These are phyloP conservation scores for Physaria fendleri DNA, from an alignment of 345 rosid genomes.

Conservation along the genomic window DNA sequence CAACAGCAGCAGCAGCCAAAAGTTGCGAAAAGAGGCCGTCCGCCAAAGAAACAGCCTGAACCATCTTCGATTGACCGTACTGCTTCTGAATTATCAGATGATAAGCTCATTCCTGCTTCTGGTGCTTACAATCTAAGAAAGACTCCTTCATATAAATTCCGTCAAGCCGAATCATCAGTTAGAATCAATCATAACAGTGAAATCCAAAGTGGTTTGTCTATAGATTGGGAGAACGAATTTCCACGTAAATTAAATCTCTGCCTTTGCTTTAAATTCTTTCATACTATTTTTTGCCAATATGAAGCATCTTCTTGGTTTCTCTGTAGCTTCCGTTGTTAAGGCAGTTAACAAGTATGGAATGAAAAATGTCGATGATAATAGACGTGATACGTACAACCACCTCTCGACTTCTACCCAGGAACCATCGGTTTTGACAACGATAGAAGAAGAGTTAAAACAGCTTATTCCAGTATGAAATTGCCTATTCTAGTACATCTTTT, in stretches of 20 bases:
- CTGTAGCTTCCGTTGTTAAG: constrained; percentile 86
- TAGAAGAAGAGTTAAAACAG: constrained; percentile 65
- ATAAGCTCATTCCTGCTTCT: constrained; percentile 50
- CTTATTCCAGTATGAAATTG: constrained; percentile 54
- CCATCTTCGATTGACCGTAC: constrained; percentile 46
- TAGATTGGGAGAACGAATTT: constrained; percentile 92
- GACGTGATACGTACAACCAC: constrained; percentile 62
- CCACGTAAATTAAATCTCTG: constrained; percentile 45
- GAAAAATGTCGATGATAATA: constrained; percentile 76
- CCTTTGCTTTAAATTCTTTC: constrained; percentile 2
- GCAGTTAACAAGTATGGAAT: constrained; percentile 77
- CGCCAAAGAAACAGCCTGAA: constrained; percentile 54
- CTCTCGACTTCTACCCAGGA: constrained; percentile 34
- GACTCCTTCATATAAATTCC: constrained; percentile 39
- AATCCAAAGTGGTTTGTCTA: constrained; percentile 39
- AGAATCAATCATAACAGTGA: constrained; percentile 53
- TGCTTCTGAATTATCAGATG: constrained; percentile 61
- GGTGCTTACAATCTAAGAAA: constrained; percentile 66
- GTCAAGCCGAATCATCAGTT: constrained; percentile 48
- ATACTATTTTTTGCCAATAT: not conserved
- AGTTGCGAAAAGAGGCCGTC: constrained; percentile 39
- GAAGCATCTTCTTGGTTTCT: constrained; percentile 11
- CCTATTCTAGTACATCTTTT: not conserved
- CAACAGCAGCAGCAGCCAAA: constrained; percentile 59
- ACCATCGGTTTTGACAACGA: constrained; percentile 37